phyloP scores from a whole-genome alignment of 257 asterid species.

The Primulina huaijiensis region DNA sequence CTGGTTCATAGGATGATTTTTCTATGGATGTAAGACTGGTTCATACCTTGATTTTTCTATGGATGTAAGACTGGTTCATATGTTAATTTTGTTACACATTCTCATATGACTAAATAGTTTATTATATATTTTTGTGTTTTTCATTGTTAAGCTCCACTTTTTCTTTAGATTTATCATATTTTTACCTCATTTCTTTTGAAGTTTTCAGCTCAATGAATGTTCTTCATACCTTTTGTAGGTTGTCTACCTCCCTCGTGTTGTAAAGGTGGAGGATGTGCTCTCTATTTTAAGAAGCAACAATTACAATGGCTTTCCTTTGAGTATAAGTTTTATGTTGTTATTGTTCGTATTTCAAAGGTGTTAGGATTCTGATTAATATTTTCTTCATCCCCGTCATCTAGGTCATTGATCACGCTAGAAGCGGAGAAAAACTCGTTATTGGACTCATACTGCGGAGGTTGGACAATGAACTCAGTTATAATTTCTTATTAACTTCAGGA shows the following conservation, averaged over 20 bases:
- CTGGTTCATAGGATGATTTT: too few species aligned
- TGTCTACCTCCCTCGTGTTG: conserved; percentile 83
- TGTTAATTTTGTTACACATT: too few species aligned
- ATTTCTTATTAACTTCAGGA: not conserved
- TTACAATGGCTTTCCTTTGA: conserved; percentile 95
- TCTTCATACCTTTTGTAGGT: conserved; percentile 37
- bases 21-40: too few species aligned
- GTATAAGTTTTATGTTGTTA: conserved; percentile 29
- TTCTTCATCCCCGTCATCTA: conserved; percentile 25
- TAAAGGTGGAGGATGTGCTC: conserved; percentile 72
- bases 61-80: too few species aligned
- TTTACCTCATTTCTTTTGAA: too few species aligned
- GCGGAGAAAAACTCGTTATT: conserved; percentile 87
- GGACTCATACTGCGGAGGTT: conserved; percentile 91
- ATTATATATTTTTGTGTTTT: too few species aligned
- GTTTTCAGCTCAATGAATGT: too few species aligned
- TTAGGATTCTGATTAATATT: conserved; percentile 22
- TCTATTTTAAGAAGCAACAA: conserved; percentile 80
- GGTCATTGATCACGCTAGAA: conserved; percentile 33
- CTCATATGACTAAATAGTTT: too few species aligned
- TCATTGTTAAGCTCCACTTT: too few species aligned
- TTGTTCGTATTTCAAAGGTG: conserved; percentile 2
- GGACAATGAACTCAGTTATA: conserved; percentile 8
- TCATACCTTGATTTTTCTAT: too few species aligned
- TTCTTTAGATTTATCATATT: too few species aligned